These are phyloP conservation scores for Aspergillus avenaceus DNA, from an alignment of 495 filamentous ascomycete species.

Conservation along the genomic window DNA sequence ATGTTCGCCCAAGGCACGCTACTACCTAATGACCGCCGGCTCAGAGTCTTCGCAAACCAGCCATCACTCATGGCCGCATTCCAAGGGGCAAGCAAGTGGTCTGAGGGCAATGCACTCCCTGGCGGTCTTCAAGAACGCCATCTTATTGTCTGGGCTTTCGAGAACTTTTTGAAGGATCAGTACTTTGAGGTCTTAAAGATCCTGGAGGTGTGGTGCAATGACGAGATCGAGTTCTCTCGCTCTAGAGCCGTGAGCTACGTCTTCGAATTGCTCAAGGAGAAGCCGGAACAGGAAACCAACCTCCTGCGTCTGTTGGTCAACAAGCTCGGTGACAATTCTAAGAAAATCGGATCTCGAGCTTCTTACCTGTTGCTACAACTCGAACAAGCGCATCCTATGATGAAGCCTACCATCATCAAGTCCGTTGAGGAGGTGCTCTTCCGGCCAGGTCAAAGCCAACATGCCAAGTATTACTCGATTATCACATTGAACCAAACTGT, in stretches of 20 bases:
- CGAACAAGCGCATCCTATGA: slow-evolving; percentile 78
- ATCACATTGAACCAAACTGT: slow-evolving; percentile 97
- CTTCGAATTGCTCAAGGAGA: slow-evolving; percentile 85
- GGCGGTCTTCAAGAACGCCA: slow-evolving; percentile 66
- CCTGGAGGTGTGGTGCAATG: slow-evolving; percentile 84
- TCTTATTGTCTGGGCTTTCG: slow-evolving; percentile 85
- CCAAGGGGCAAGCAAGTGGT: slow-evolving; percentile 59
- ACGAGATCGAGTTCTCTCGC: slow-evolving; percentile 89
- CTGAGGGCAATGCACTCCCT: slow-evolving; percentile 60
- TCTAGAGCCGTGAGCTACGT: slow-evolving; percentile 82
- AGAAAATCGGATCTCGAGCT: slow-evolving; percentile 88
- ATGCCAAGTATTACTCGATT: slow-evolving; percentile 91
- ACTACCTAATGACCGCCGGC: slow-evolving; percentile 74
- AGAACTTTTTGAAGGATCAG: slow-evolving; percentile 87
- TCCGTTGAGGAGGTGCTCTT: slow-evolving; percentile 87
- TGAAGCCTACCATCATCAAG: slow-evolving; percentile 84
- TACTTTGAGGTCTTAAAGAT: slow-evolving; percentile 91
- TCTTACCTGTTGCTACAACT: slow-evolving; percentile 92
- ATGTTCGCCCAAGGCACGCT: slow-evolving; percentile 83
- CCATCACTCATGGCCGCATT: slow-evolving; percentile 68
- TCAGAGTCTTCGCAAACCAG: slow-evolving; percentile 75
- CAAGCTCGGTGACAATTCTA: slow-evolving; percentile 89
- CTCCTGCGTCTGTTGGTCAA: slow-evolving; percentile 87
- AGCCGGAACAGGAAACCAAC: slow-evolving; percentile 96
- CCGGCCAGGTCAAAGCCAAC: slow-evolving; percentile 75